Evolutionary conservation across 768 basidiomycete species (phyloP).

Genomic region (Auricularia sp.): DNA sequence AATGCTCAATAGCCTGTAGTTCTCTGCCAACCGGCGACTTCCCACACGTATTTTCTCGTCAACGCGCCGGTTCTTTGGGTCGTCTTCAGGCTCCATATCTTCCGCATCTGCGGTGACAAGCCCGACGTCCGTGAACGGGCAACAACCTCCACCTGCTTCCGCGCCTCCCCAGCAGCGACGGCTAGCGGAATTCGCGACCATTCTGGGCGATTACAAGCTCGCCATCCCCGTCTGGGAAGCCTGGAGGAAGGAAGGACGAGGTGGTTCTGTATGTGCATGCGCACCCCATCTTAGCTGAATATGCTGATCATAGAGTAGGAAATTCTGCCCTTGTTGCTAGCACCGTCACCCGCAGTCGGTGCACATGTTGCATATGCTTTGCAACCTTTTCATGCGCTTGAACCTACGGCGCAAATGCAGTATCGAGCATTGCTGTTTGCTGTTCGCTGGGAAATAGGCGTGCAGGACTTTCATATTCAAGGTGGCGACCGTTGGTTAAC

Average conservation of each 20-base stretch:
- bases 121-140: neutral
- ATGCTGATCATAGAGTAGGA: constrained; percentile 42
- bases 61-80: constrained; percentile 72
- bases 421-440: constrained; percentile 58
- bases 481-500: constrained; percentile 83
- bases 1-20: constrained; percentile 27
- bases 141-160: constrained; percentile 16
- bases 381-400: constrained; percentile 33
- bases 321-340: constrained; percentile 62
- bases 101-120: neutral
- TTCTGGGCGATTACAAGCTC: constrained; percentile 81
- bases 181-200: constrained; percentile 92
- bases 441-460: constrained; percentile 68
- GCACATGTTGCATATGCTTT: constrained; percentile 57
- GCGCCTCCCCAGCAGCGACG: constrained; percentile 67
- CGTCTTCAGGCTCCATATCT: constrained; percentile 13
- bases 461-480: constrained; percentile 50
- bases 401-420: constrained; percentile 43
- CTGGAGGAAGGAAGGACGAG: constrained; percentile 62
- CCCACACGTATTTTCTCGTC: constrained; percentile 81
- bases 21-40: constrained; percentile 65
- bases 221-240: constrained; percentile 80
- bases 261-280: constrained; percentile 65
- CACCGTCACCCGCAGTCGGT: constrained; percentile 53
- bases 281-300: neutral